These are phyloP conservation scores for Paraleonurus japonicus DNA, from an alignment of 257 asterid species.

Conservation along the genomic window DNA sequence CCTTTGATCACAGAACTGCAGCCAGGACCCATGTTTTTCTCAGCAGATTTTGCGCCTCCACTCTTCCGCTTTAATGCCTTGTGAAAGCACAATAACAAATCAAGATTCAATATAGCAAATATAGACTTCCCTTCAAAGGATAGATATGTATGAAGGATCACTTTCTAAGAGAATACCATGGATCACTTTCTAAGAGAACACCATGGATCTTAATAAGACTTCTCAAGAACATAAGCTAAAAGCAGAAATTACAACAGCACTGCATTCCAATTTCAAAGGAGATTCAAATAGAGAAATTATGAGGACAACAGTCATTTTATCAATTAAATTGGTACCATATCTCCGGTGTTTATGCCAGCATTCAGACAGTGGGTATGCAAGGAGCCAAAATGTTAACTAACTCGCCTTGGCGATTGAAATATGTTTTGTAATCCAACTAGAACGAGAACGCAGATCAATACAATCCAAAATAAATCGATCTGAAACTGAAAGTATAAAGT, in stretches of 20 bases:
- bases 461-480: not conserved
- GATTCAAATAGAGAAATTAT: not conserved
- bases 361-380: not conserved
- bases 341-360: not conserved
- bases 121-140: not conserved
- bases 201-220: not conserved
- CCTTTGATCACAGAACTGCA: constrained; percentile 28
- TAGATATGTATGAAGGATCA: not conserved
- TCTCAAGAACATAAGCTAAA: not conserved
- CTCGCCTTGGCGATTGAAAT: not conserved
- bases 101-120: not conserved
- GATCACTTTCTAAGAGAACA: too few species aligned
- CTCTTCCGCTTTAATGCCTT: constrained; percentile 62
- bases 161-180: too few species aligned
- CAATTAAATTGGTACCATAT: not conserved
- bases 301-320: not conserved
- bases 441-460: not conserved
- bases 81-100: constrained; percentile 20
- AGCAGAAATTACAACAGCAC: not conserved
- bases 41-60: constrained; percentile 38
- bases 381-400: not conserved
- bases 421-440: not conserved
- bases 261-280: not conserved
- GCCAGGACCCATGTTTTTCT: constrained; percentile 42
- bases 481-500: not conserved